These are phyloP conservation scores for Taphrina pruni DNA, from an alignment of 1,139 yeast species.

Conservation along the genomic window DNA sequence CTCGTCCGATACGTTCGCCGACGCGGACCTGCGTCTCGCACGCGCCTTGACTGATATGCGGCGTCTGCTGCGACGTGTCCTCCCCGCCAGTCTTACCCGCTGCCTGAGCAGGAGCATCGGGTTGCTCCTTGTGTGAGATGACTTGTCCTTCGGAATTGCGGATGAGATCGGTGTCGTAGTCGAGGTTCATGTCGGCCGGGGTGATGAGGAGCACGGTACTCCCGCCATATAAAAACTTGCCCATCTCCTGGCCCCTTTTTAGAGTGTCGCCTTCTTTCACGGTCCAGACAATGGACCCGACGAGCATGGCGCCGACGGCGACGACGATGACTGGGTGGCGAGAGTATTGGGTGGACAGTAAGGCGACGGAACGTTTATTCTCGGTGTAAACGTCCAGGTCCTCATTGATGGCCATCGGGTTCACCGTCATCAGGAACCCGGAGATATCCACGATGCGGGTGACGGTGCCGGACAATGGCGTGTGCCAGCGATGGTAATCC, in stretches of 20 bases:
- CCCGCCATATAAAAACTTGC: constrained; percentile 97
- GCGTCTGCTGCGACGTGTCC: no score
- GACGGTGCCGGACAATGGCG: constrained; percentile 77
- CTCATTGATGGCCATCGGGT: constrained; percentile 94
- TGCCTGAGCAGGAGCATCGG: background rate
- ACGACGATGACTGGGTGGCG: constrained; percentile 69
- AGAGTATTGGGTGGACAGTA: background rate
- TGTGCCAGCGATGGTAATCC: constrained; percentile 91
- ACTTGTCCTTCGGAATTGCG: constrained; percentile 60
- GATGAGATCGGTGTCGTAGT: constrained; percentile 74
- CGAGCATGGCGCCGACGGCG: constrained; percentile 98
- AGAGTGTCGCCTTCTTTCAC: constrained; percentile 66
- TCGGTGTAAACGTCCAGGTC: constrained; percentile 90
- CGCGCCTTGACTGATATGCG: background rate
- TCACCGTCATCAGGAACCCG: constrained; percentile 93
- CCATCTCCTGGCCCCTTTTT: constrained; percentile 78
- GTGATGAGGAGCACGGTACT: constrained; percentile 78
- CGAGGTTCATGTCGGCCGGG: constrained; percentile 53
- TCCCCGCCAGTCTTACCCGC: no score
- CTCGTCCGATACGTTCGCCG: constrained; percentile 18
- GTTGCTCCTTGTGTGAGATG: background rate
- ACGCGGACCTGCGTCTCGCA: constrained; percentile 23
- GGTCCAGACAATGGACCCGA: constrained; percentile 81
- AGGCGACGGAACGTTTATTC: constrained; percentile 73
- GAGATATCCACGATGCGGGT: constrained; percentile 70